Base-by-base conservation (phyloP, 164 flowering plant species). In the Taxillus chinensis region DNA sequence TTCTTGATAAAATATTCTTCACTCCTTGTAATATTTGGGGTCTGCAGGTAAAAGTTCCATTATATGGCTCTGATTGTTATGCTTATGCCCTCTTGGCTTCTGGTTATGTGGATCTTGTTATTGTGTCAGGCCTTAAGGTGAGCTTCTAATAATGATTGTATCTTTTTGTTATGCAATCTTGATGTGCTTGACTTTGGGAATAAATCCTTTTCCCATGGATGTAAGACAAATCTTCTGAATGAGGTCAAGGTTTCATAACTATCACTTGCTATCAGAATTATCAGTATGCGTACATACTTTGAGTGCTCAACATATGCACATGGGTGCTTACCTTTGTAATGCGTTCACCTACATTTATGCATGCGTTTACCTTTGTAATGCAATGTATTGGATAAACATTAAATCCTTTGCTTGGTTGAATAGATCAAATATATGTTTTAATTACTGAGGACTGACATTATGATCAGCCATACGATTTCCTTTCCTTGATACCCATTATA, bases 1-100 rank as follows among this genome's bases (percentile, higher is more conserved):
- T 9, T 43, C 46, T 43, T 43, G 10, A 43, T 43, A 6, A 43
- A 43, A 9, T 43, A 43, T 15, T n/a, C 5, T 17, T 55, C 17
- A 8, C 7, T 55, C 17, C n/a, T n/a, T n/a, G 15, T 39, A 5
- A 15, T 55, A 5, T 8, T 39, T 49, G 52, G 7, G 62, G 52
- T 58, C 5, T 59, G 38, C 81, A 95, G 97, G 99, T 91, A 64
- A 95, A 95, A 81, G 86, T 86, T 57, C 96, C 99, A 42, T 68
- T 95, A 6, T 95, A 95, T 71, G 99, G 99, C 51, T 91, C 97
- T 68, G 97, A 95, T 70, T 95, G 99, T 74, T 91, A 95, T 75
- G 96, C 97, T 39, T 95, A 95, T 82, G 97, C 97, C 27, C 92
- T 95, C 57, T 71, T 95, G 78, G 90, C 97, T 62, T 86, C 97